phyloP scores from a whole-genome alignment of 2,329 filamentous ascomycete species.

The Clarireedia monteithiana region DNA sequence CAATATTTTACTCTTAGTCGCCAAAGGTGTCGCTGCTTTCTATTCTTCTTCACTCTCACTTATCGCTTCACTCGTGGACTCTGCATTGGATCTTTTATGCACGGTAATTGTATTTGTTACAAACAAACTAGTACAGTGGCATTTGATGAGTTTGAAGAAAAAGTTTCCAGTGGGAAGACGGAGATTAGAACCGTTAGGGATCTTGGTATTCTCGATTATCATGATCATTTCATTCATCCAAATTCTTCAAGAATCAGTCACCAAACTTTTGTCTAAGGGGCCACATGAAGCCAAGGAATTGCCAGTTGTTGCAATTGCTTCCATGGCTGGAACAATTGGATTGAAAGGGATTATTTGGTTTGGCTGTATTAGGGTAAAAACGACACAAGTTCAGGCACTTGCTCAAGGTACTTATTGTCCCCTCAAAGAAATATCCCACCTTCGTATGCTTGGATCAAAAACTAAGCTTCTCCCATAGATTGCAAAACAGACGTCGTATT shows the following conservation, averaged over 20 bases:
- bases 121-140: constrained; percentile 50
- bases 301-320: constrained; percentile 43
- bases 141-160: constrained; percentile 38
- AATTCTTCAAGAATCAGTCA: constrained; percentile 49
- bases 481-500: constrained; percentile 56
- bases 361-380: constrained; percentile 48
- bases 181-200: constrained; percentile 49
- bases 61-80: constrained; percentile 51
- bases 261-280: constrained; percentile 41
- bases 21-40: constrained; percentile 44
- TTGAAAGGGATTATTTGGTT: constrained; percentile 52
- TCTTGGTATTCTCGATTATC: constrained; percentile 51
- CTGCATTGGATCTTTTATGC: constrained; percentile 50
- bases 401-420: constrained; percentile 35
- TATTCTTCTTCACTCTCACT: constrained; percentile 49
- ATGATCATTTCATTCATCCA: constrained; percentile 56
- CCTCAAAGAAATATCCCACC: not conserved
- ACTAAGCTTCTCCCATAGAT: constrained; percentile 30
- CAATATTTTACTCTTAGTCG: constrained; percentile 46
- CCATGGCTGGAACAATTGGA: constrained; percentile 46
- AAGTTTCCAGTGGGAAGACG: constrained; percentile 48
- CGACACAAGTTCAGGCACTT: constrained; percentile 52
- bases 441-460: not conserved
- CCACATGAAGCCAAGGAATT: constrained; percentile 38
- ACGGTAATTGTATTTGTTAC: constrained; percentile 52